Conservation (phyloP, 1,284 basidiomycete genomes). For the Cryptococcus hybrid region DNA sequence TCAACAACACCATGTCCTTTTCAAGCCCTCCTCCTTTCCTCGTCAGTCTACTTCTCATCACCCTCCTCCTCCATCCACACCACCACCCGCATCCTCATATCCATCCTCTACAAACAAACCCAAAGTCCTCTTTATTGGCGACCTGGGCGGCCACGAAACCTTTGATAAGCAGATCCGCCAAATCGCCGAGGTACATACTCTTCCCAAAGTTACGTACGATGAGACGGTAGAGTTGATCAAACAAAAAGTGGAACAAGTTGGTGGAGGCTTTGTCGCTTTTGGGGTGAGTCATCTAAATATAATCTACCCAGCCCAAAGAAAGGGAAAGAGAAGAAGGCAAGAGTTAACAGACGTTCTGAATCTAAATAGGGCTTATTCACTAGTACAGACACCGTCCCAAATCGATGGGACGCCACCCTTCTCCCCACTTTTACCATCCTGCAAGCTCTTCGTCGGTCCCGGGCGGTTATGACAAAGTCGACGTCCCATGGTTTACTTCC, state of each 20-base stretch:
- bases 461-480: slow-evolving; percentile 30
- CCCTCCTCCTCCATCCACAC: background rate
- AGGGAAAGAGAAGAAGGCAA: no score
- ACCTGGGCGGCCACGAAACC: background rate
- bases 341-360: background rate
- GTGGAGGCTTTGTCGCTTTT: slow-evolving; percentile 25
- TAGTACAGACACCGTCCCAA: slow-evolving; percentile 18
- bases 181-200: slow-evolving; percentile 13
- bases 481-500: slow-evolving; percentile 22
- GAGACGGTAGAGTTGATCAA: slow-evolving; percentile 11
- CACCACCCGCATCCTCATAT: no score
- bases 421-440: slow-evolving; percentile 17
- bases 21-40: background rate
- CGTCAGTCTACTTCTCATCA: background rate
- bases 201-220: slow-evolving; percentile 12
- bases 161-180: slow-evolving; percentile 12
- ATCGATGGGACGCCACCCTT: slow-evolving; percentile 19
- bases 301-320: background rate
- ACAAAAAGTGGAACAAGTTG: slow-evolving; percentile 9
- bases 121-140: background rate
- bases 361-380: slow-evolving; percentile 21
- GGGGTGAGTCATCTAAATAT: slow-evolving; percentile 17
- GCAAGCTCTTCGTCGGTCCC: slow-evolving; percentile 22
- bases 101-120: no score
- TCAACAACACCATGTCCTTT: no score